These are phyloP conservation scores for Lactarius akahatsu DNA, from an alignment of 768 basidiomycete species.

Conservation along the genomic window DNA sequence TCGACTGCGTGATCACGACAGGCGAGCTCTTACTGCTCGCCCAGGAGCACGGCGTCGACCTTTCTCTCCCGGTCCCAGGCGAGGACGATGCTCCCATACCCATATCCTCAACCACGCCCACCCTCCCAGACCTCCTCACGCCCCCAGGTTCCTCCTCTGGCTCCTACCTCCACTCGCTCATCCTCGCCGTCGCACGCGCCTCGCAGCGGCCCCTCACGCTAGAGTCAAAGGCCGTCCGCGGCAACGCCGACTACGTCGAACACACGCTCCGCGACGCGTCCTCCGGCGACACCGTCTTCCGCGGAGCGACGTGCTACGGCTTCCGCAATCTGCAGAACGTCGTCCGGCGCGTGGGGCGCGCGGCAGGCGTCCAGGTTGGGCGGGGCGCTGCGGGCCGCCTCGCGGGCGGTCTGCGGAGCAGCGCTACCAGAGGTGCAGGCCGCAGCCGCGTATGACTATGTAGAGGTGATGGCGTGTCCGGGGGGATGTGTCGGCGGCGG, in stretches of 20 bases:
- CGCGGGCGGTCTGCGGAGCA: constrained; percentile 33
- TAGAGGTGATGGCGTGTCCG: constrained; percentile 99
- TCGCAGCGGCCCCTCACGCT: constrained; percentile 39
- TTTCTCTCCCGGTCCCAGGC: constrained; percentile 50
- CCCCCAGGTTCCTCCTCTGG: constrained; percentile 90
- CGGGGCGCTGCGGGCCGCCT: constrained; percentile 64
- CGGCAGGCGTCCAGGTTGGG: constrained; percentile 46
- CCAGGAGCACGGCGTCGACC: constrained; percentile 77
- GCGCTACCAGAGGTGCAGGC: constrained; percentile 35
- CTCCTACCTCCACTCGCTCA: constrained; percentile 83
- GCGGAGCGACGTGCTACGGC: constrained; percentile 94
- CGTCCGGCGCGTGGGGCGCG: constrained; percentile 50
- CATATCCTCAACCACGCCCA: not conserved
- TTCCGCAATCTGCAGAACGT: constrained; percentile 97
- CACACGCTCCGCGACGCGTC: constrained; percentile 64
- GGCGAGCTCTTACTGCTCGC: constrained; percentile 89
- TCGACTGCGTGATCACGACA: constrained; percentile 97
- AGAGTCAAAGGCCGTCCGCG: constrained; percentile 20
- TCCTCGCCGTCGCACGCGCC: constrained; percentile 50
- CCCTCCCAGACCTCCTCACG: constrained; percentile 68
- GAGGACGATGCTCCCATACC: constrained; percentile 46
- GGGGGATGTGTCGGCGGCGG: constrained; percentile 97
- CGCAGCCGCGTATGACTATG: constrained; percentile 70
- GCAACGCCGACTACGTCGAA: constrained; percentile 46
- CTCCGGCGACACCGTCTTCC: constrained; percentile 69